phyloP scores from a whole-genome alignment of 2,329 filamentous ascomycete genomes.

The Fusarium virguliforme region DNA sequence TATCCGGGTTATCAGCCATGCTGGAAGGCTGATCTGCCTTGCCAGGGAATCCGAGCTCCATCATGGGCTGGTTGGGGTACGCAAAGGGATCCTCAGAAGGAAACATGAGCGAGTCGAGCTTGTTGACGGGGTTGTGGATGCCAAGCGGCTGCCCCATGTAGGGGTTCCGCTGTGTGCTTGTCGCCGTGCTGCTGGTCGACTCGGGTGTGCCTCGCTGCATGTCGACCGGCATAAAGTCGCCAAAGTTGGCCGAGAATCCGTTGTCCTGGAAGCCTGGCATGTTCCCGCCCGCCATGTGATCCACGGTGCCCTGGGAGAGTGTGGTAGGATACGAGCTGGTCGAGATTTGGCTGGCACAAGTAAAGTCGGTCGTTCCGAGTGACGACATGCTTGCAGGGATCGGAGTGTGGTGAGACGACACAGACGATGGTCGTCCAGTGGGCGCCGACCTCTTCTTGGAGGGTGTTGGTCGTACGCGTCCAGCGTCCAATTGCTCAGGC shows the following conservation, averaged over 20 bases:
- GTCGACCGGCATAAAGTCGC: constrained; percentile 64
- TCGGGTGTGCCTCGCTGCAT: constrained; percentile 62
- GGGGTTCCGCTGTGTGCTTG: constrained; percentile 58
- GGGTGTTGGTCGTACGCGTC: constrained; percentile 57
- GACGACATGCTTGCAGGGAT: constrained; percentile 55
- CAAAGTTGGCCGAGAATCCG: constrained; percentile 59
- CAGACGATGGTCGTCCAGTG: constrained; percentile 53
- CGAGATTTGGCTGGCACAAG: constrained; percentile 52
- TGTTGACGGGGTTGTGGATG: constrained; percentile 69
- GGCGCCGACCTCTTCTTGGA: constrained; percentile 73
- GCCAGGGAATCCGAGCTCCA: constrained; percentile 67
- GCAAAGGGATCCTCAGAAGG: constrained; percentile 83
- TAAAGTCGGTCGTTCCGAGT: constrained; percentile 55
- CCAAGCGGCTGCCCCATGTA: constrained; percentile 55
- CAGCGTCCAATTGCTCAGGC: constrained; percentile 78
- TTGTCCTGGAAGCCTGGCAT: constrained; percentile 56
- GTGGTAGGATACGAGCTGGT: constrained; percentile 50
- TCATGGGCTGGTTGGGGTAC: constrained; percentile 83
- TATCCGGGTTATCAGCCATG: constrained; percentile 55
- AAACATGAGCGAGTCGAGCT: constrained; percentile 86
- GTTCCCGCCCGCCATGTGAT: constrained; percentile 53
- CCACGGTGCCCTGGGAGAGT: constrained; percentile 54
- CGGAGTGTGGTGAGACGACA: constrained; percentile 51
- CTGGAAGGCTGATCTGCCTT: constrained; percentile 55
- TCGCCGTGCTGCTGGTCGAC: constrained; percentile 59